A percentile compares a stretch with the other conserved stretches of the same genome.
phyloP scores from a whole-genome alignment of 1,139 yeast genomes.

The Pichia sp. region DNA sequence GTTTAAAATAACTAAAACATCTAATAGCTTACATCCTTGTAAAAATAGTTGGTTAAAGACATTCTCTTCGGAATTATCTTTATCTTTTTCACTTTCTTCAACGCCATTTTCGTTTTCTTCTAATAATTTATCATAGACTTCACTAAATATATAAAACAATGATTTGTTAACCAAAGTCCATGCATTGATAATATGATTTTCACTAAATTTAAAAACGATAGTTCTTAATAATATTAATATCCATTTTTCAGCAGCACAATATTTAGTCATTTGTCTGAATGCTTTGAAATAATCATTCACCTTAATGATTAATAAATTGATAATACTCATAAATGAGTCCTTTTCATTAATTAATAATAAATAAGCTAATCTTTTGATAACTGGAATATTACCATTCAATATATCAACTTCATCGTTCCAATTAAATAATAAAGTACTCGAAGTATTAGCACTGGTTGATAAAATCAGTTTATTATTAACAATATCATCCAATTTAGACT shows the following conservation, averaged over 20 bases:
- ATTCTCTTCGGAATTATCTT: constrained; percentile 31
- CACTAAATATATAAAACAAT: constrained; percentile 21
- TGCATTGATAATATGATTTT: constrained; percentile 56
- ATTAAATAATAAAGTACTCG: constrained; percentile 51
- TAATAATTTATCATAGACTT: constrained; percentile 49
- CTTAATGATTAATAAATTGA: constrained; percentile 47
- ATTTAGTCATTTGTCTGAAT: constrained; percentile 22
- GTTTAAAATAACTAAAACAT: constrained; percentile 58
- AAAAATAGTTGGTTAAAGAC: constrained; percentile 25
- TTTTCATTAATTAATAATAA: constrained; percentile 54
- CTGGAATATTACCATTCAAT: constrained; percentile 29
- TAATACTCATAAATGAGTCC: constrained; percentile 45
- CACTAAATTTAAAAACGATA: constrained; percentile 54
- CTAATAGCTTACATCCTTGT: constrained; percentile 71
- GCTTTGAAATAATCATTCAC: constrained; percentile 39
- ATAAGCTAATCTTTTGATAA: constrained; percentile 53
- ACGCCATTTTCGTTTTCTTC: constrained; percentile 19
- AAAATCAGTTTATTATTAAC: constrained; percentile 42
- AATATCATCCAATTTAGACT: constrained; percentile 54
- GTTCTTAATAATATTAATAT: constrained; percentile 57
- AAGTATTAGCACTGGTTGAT: constrained; percentile 32
- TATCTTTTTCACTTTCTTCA: not conserved
- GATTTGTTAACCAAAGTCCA: constrained; percentile 64
- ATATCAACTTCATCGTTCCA: constrained; percentile 71
- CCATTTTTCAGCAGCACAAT: constrained; percentile 37